Base-by-base conservation (phyloP, 225 moss, liverwort and hornwort species). In the Antitrichia curtipendula region DNA sequence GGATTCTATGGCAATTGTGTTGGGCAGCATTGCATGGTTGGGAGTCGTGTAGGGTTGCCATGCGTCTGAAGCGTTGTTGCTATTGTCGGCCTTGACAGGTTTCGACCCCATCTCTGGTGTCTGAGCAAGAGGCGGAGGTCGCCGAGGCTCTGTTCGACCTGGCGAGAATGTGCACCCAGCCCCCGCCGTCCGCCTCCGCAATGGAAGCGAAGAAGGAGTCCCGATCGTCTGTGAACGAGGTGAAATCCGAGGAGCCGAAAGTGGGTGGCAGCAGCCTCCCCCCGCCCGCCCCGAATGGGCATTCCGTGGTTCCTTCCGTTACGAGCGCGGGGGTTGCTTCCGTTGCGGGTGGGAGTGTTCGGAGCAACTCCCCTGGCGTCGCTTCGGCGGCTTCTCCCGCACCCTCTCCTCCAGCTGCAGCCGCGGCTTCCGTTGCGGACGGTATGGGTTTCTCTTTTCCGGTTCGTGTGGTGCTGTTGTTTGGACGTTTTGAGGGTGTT, bases 71-170 rank as follows among this genome's bases (percentile, higher is more conserved):
- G 15, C 57, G 36, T 86, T 59, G 75, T 29, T 68, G 59, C 8
- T 49, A 7, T 71, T 85, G 70, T 19, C 31, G 62, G 31, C 5
- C 57, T 65, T 57, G 63, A 15, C 91, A 96, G 96, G 93, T 94
- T 36, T 84, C 95, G 52, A 82, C 90, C 49, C 83, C 91, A 34
- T 85, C 89, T 13, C 75, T 63, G n/a, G 91, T 95, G 85, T 95
- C 95, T 28, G 95, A 98, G 87, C 94, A 95, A 78, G 97, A 98
- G 86, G 96, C 90, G 38, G 96, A 98, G 89, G 97, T 96, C 5
- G 96, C 96, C 31, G 95, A 98, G 89, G 97, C 96, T 34, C 89
- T 96, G 69, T 98, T 95, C 85, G 96, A 96, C 91, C 88, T 96
- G 58, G 96, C 97, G 20, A 88, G 93, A 47, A 95, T 93, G 93